Evolutionary conservation across 2,329 filamentous ascomycete species (phyloP).

Genomic region (Moelleriella libera): DNA sequence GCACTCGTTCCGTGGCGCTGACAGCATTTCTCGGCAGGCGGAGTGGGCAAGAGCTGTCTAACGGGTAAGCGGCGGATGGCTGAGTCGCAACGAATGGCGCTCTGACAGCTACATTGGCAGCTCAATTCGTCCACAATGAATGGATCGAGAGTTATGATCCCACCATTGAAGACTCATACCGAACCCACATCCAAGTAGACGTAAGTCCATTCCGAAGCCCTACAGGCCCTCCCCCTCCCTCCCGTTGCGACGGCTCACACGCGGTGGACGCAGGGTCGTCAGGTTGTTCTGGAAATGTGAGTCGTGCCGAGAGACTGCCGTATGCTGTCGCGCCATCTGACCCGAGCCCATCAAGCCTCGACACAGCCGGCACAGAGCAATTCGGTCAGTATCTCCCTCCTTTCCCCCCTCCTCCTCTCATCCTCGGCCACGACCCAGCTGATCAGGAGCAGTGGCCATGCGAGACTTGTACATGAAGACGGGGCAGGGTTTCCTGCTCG

Average conservation of each 20-base stretch:
- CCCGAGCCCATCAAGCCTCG: constrained; percentile 38
- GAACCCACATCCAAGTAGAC: constrained; percentile 67
- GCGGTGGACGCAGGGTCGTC: constrained; percentile 47
- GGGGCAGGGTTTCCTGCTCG: constrained; percentile 79
- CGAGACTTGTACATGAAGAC: constrained; percentile 88
- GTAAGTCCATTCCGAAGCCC: constrained; percentile 38
- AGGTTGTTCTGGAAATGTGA: constrained; percentile 83
- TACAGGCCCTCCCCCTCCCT: background rate
- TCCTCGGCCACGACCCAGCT: too few species aligned
- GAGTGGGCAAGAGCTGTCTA: constrained; percentile 84
- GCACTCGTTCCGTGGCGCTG: too few species aligned
- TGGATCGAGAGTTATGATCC: constrained; percentile 84
- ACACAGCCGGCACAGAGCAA: constrained; percentile 84
- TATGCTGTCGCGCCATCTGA: background rate
- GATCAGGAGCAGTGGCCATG: constrained; percentile 35
- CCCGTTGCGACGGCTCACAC: background rate
- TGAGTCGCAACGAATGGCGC: background rate
- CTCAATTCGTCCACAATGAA: constrained; percentile 87
- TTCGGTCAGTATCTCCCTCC: constrained; percentile 50
- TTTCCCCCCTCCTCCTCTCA: background rate
- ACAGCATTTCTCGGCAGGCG: constrained; percentile 37
- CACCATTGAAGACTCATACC: constrained; percentile 66
- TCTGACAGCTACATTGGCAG: constrained; percentile 24
- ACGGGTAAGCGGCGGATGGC: constrained; percentile 46
- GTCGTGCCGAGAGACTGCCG: constrained; percentile 11